phyloP scores from a whole-genome alignment of 495 filamentous ascomycete genomes.

The Hypoxylon lienhwacheense region DNA sequence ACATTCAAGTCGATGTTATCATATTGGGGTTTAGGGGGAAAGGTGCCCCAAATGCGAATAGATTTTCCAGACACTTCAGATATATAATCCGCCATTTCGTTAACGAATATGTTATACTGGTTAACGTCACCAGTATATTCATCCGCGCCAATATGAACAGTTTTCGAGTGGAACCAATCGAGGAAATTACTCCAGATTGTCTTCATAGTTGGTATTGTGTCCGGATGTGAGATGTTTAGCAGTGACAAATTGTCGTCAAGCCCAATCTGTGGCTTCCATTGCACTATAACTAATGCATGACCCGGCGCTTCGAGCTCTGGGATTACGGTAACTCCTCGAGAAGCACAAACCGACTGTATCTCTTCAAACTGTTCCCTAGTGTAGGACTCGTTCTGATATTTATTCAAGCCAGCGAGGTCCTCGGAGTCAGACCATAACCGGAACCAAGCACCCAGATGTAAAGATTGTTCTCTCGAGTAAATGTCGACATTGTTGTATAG shows the following conservation, averaged over 20 bases:
- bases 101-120: slow-evolving; percentile 55
- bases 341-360: slow-evolving; percentile 50
- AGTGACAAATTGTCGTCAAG: slow-evolving; percentile 47
- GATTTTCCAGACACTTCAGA: slow-evolving; percentile 42
- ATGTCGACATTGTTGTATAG: slow-evolving; percentile 48
- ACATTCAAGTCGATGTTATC: slow-evolving; percentile 51
- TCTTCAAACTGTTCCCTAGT: slow-evolving; percentile 47
- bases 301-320: slow-evolving; percentile 59
- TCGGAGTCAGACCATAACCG: slow-evolving; percentile 44
- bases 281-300: slow-evolving; percentile 53
- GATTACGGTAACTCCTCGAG: slow-evolving; percentile 54
- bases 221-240: slow-evolving; percentile 56
- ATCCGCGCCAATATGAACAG: slow-evolving; percentile 57
- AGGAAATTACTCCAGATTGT: slow-evolving; percentile 55
- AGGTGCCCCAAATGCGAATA: slow-evolving; percentile 58
- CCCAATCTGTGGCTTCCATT: slow-evolving; percentile 57
- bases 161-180: slow-evolving; percentile 57
- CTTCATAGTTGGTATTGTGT: slow-evolving; percentile 55
- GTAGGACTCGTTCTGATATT: slow-evolving; percentile 53
- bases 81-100: slow-evolving; percentile 51
- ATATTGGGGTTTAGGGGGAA: slow-evolving; percentile 45
- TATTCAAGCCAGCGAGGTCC: slow-evolving; percentile 48
- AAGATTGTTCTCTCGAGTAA: slow-evolving; percentile 42
- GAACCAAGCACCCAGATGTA: slow-evolving; percentile 51
- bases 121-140: slow-evolving; percentile 48